These are phyloP conservation scores for Ogataea angusta DNA, from an alignment of 805 yeast species.

Conservation along the genomic window DNA sequence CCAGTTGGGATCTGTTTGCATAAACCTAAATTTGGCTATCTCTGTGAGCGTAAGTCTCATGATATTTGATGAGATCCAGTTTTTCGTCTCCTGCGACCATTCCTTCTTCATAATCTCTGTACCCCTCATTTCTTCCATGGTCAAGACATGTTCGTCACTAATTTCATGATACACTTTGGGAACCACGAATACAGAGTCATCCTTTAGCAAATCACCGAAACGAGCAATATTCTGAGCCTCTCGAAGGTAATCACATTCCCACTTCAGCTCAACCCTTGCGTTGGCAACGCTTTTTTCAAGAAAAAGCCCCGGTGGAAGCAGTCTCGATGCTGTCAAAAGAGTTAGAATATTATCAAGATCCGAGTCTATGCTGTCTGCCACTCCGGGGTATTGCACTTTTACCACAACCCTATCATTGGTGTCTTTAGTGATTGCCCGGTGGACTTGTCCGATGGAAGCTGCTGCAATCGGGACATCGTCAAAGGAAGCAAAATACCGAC, in stretches of 20 bases:
- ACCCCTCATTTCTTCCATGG: conserved; percentile 89
- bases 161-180: conserved; percentile 77
- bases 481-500: conserved; percentile 61
- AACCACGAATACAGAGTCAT: conserved; percentile 65
- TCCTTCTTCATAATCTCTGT: conserved; percentile 73
- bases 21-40: conserved; percentile 77
- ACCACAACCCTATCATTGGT: conserved; percentile 79
- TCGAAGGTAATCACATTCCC: conserved; percentile 96
- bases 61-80: conserved; percentile 81
- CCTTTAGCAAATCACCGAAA: conserved; percentile 59
- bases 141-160: conserved; percentile 78
- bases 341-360: conserved; percentile 83
- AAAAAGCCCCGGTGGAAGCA: conserved; percentile 88
- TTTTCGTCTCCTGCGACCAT: conserved; percentile 67
- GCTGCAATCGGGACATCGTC: conserved; percentile 94
- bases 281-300: conserved; percentile 89
- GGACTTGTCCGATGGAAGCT: conserved; percentile 97
- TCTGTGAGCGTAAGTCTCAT: conserved; percentile 86
- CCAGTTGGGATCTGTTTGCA: conserved; percentile 99
- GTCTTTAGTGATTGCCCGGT: conserved; percentile 62
- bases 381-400: conserved; percentile 97
- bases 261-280: conserved; percentile 87
- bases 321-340: conserved; percentile 78
- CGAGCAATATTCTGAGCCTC: conserved; percentile 77
- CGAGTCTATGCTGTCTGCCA: conserved; percentile 87